phyloP scores from a whole-genome alignment of 148 eudicot genomes.

The Linanthus parryae region DNA sequence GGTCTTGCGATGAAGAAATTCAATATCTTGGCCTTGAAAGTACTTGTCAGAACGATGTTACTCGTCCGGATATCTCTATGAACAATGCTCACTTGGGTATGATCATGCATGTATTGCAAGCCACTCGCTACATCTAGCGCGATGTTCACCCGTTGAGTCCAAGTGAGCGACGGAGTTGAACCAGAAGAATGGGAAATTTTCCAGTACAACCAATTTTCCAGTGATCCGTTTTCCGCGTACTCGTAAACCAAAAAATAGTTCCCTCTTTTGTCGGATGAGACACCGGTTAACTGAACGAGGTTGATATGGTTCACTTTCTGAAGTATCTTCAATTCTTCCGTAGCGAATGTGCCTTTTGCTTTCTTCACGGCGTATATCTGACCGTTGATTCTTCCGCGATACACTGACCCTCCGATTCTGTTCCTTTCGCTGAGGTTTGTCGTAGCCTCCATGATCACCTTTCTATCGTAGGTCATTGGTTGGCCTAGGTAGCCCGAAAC shows the following conservation, averaged over 20 bases:
- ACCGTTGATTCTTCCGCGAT: constrained; percentile 20
- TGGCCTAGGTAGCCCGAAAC: constrained; percentile 33
- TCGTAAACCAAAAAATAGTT: constrained; percentile 26
- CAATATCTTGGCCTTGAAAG: constrained; percentile 29
- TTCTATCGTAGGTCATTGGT: constrained; percentile 19
- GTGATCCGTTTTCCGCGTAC: constrained; percentile 35
- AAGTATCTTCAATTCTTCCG: constrained; percentile 30
- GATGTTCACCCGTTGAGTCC: constrained; percentile 29
- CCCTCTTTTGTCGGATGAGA: constrained; percentile 26
- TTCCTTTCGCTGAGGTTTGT: constrained; percentile 21
- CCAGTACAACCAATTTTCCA: constrained; percentile 24
- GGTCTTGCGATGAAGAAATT: constrained; percentile 27
- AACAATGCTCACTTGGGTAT: constrained; percentile 28
- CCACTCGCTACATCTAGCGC: constrained; percentile 37
- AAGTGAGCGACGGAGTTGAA: constrained; percentile 12
- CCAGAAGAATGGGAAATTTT: constrained; percentile 10
- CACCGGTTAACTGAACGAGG: constrained; percentile 27
- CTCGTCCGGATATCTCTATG: constrained; percentile 24
- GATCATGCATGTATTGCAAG: constrained; percentile 40
- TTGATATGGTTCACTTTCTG: constrained; percentile 36
- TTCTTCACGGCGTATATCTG: constrained; percentile 25
- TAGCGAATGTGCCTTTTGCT: constrained; percentile 19
- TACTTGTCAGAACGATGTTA: constrained; percentile 25
- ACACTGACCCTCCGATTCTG: constrained; percentile 29
- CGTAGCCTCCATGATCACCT: constrained; percentile 30